Base-by-base conservation (phyloP, 208 protist genomes). In the Vickermania ingenoplastis region DNA sequence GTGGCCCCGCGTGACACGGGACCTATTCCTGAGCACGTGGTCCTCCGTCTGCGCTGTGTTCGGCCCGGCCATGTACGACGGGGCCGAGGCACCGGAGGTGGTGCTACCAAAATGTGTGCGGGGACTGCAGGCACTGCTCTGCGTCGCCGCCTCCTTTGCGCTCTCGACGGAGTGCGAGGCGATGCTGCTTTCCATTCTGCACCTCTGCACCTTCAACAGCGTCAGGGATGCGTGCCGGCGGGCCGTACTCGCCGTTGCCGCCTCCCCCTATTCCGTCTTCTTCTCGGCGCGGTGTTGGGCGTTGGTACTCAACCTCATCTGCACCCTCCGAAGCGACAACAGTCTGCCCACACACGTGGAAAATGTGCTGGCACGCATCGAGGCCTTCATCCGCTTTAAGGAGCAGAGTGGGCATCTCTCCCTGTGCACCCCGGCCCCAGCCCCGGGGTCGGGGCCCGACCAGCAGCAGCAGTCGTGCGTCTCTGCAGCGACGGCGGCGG, bases 11-110 rank as follows among this genome's bases (percentile, higher is more conserved):
- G 76, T 77, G 23, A 75, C 82, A 17, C 61, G 74, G 21, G 88
- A 94, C 64, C 65, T 94, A 2, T 90, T 89, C 57, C 73, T 90
- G 28, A 84, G 75, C 62, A 79, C 69, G 7, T 94, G 88, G 88
- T 75, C 82, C 1, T 81, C 82, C 25, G 73, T 94, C 13, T 90
- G 82, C 60, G 82, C 79, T 4, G 84, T 92, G 30, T 94, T 94
- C 59, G 84, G 88, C 1, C 77, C 78, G 0, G 75, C 83, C 59
- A 75, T 86, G 73, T 79, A 81, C 41, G 59, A 65, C 0, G 57
- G 73, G 57, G 49, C 68, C 17, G 52, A 75, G 13, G 65, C 77
- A 3, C 79, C 79, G n/a, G 56, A 61, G 59, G 72, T 80, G 29
- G 72, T 84, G 22, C 63, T 90, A 31, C 31, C 73, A 28, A 65